Conservation (phyloP, 139 green algal genomes). For the Spirogloea muscicola region DNA sequence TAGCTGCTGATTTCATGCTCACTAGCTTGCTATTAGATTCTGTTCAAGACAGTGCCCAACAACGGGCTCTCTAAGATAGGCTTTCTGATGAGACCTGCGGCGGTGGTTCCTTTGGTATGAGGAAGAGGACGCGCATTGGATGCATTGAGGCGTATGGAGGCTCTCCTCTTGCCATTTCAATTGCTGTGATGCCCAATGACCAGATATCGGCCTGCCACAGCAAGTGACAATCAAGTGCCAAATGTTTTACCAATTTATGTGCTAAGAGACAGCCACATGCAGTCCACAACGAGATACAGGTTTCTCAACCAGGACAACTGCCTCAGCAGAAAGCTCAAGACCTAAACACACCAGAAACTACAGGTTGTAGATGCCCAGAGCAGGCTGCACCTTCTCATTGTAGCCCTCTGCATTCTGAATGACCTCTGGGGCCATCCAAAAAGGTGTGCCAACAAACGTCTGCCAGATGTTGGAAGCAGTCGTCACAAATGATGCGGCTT, state of each 20-base stretch:
- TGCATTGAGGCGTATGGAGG: constrained; percentile 80
- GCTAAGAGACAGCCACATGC: too few relatives aligned
- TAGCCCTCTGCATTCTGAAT: constrained; percentile 63
- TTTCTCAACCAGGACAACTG: too few relatives aligned
- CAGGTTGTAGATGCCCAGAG: neutral
- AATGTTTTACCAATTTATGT: too few relatives aligned
- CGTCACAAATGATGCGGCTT: neutral
- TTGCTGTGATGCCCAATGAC: constrained; percentile 92
- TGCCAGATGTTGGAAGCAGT: constrained; percentile 2
- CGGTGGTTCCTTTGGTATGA: constrained; percentile 83
- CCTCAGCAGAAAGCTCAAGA: too few relatives aligned
- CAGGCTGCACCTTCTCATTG: constrained; percentile 43
- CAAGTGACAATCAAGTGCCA: too few relatives aligned
- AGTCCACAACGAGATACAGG: too few relatives aligned
- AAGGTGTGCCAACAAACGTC: constrained; percentile 91
- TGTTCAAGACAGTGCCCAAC: too few relatives aligned
- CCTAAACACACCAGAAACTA: neutral
- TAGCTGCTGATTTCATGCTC: neutral
- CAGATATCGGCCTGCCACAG: constrained; percentile 94
- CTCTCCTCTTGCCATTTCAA: constrained; percentile 86
- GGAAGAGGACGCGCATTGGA: constrained; percentile 90
- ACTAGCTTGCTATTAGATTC: neutral
- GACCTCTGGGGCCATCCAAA: constrained; percentile 92
- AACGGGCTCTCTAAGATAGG: neutral
- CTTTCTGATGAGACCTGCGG: constrained; percentile 50